Evolutionary conservation across 2,329 filamentous ascomycete species (phyloP).

Genomic region (Apiospora marii): DNA sequence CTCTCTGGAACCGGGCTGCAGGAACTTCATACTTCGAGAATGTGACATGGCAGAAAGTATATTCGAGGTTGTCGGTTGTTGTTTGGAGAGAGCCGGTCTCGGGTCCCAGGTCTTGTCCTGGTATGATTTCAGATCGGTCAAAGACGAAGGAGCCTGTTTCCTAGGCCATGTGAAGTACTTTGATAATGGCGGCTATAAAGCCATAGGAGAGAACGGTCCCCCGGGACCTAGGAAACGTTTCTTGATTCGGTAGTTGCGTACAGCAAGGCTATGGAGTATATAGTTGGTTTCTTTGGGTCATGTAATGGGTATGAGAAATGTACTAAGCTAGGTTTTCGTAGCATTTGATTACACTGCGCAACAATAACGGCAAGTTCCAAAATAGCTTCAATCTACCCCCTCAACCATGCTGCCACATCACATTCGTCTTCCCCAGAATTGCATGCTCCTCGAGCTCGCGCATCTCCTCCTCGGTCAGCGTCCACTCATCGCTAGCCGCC

Average conservation of each 20-base stretch:
- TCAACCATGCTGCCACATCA: slow-evolving; percentile 52
- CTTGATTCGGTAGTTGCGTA: neutral
- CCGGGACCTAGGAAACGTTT: neutral
- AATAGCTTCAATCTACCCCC: too few relatives aligned
- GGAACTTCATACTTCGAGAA: neutral
- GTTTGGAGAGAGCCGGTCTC: neutral
- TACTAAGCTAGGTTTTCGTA: too few relatives aligned
- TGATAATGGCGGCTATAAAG: neutral
- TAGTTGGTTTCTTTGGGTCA: too few relatives aligned
- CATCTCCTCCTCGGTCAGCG: slow-evolving; percentile 50
- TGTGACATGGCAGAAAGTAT: neutral
- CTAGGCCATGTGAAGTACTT: neutral
- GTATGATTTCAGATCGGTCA: too few relatives aligned
- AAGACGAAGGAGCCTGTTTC: too few relatives aligned
- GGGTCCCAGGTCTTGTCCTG: too few relatives aligned
- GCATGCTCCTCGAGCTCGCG: slow-evolving; percentile 49
- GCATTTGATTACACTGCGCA: too few relatives aligned
- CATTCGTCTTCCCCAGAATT: slow-evolving; percentile 48
- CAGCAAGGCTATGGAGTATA: too few relatives aligned
- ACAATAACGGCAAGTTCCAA: neutral
- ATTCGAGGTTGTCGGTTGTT: neutral
- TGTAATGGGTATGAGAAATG: too few relatives aligned
- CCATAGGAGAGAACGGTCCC: neutral
- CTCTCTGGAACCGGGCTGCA: neutral
- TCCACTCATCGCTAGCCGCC: slow-evolving; percentile 46